Base-by-base conservation (phyloP, 73 alveolate genomes). In the Uronychia binucleata region DNA sequence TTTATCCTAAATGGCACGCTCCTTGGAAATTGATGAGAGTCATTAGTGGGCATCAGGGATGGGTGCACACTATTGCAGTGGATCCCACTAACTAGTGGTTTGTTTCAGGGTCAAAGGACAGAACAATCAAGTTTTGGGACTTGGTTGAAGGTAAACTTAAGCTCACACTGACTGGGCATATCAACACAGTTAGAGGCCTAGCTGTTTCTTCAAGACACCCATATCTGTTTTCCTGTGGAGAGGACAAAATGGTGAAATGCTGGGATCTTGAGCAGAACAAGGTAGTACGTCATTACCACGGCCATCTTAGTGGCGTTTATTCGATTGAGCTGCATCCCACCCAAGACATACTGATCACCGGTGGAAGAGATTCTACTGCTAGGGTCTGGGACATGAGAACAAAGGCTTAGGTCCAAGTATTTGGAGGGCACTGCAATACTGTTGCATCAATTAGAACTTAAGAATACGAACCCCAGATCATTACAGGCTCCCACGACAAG, bases 371-470 rank as follows among this genome's bases (percentile, higher is more conserved):
- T 81, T 91, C 98, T 29, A 98, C 96, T 0, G 98, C 97, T 0
- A 88, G 99, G 82, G 98, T 98, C 13, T 98, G 99, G 99, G 99
- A 98, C 86, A 96, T 98, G 83, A 93, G 99, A 83, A 97, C 99
- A 31, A 98, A 99, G 91, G 94, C 96, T 30, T 93, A 97, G 67
- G 96, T 98, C 75, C 94, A 88, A 81, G 95, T 93, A 13, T 92
- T 98, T 81, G 99, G 95, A 81, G 99, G 99, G 30, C 99, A 98
- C 88, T 79, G 98, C 31, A 95, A 96, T 83, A 97, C 99, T 30
- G 98, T 98, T 29, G 96, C 91, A 59, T 80, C 98, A 59, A 91
- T 98, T 34, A 84, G 90, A 1, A 90, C 98, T 84, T 99, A 98
- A 95, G 99, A 91, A 78, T 80, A 91, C 84, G 98, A 93, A 33